Percentiles rank a stretch among this genome's conserved stretches.
These are phyloP conservation scores for Xylaria castorea DNA, from an alignment of 495 filamentous ascomycete species.

Conservation along the genomic window DNA sequence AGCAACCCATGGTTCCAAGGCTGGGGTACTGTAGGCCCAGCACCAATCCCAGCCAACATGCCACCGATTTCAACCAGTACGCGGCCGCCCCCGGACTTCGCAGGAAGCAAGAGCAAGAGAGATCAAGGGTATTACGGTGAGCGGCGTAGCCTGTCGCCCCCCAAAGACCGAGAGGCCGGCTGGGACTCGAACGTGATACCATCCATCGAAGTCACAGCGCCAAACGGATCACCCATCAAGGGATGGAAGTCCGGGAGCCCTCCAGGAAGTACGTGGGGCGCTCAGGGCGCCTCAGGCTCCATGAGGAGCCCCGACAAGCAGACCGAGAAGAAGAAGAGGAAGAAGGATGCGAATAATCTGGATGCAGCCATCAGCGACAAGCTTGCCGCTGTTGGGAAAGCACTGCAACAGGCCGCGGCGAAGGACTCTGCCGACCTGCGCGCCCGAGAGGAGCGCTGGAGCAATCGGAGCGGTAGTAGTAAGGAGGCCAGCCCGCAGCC, in stretches of 20 bases:
- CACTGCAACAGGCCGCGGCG: background rate
- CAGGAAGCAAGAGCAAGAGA: slow-evolving; percentile 4
- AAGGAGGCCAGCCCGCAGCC: slow-evolving; percentile 25
- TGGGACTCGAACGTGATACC: slow-evolving; percentile 38
- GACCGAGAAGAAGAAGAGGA: slow-evolving; percentile 23
- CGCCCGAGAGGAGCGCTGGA: slow-evolving; percentile 26
- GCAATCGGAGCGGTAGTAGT: slow-evolving; percentile 27
- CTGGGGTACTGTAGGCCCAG: slow-evolving; percentile 31
- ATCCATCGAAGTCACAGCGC: slow-evolving; percentile 20
- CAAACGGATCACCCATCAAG: slow-evolving; percentile 12
- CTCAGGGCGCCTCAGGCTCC: slow-evolving; percentile 23
- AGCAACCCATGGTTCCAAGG: slow-evolving; percentile 32
- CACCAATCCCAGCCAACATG: slow-evolving; percentile 17
- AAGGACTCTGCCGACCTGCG: slow-evolving; percentile 18
- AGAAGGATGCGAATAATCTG: background rate
- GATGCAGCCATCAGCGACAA: background rate
- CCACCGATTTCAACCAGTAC: slow-evolving; percentile 13
- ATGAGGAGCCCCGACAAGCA: slow-evolving; percentile 23
- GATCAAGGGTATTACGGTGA: background rate
- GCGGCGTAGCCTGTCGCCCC: background rate
- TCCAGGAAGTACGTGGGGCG: slow-evolving; percentile 11
- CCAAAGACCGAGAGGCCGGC: slow-evolving; percentile 29
- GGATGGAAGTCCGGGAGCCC: background rate
- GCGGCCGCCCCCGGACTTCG: slow-evolving; percentile 15
- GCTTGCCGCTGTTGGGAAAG: background rate